phyloP scores from a whole-genome alignment of 768 basidiomycete genomes.

The Pleurotus citrinopileatus region DNA sequence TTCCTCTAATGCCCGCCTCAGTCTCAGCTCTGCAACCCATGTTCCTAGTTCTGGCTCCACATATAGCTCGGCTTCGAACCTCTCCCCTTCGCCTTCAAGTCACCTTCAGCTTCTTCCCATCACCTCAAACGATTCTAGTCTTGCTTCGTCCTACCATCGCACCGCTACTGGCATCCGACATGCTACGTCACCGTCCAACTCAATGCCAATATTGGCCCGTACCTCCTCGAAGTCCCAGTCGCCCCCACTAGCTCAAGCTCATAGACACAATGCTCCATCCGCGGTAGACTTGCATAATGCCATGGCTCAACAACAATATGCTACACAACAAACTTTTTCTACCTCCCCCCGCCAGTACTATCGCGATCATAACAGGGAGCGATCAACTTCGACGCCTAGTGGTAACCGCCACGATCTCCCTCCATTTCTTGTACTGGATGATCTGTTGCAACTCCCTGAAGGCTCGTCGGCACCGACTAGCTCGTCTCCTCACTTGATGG shows the following conservation, averaged over 20 bases:
- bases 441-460: not conserved
- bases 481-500: not conserved
- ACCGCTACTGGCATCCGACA: constrained; percentile 10
- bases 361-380: constrained; percentile 17
- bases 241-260: constrained; percentile 16
- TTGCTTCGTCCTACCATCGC: constrained; percentile 15
- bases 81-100: constrained; percentile 23
- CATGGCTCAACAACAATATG: constrained; percentile 32
- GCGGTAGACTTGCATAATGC: constrained; percentile 49
- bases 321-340: constrained; percentile 18
- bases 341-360: constrained; percentile 11
- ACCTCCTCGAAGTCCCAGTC: constrained; percentile 16
- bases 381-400: constrained; percentile 18
- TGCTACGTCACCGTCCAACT: not conserved
- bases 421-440: not conserved
- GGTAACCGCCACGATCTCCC: constrained; percentile 11
- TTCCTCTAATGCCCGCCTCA: constrained; percentile 6
- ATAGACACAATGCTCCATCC: constrained; percentile 28
- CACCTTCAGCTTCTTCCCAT: constrained; percentile 24
- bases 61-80: constrained; percentile 19
- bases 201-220: not conserved
- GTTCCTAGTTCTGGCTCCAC: not conserved
- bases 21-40: not conserved
- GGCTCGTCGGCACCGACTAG: not conserved
- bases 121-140: constrained; percentile 15